Percentiles rank a stretch among this genome's conserved stretches.
Evolutionary conservation across 192 early-diverging fungal genomes (phyloP).

Genomic region (Jimgerdemannia lactiflua): DNA sequence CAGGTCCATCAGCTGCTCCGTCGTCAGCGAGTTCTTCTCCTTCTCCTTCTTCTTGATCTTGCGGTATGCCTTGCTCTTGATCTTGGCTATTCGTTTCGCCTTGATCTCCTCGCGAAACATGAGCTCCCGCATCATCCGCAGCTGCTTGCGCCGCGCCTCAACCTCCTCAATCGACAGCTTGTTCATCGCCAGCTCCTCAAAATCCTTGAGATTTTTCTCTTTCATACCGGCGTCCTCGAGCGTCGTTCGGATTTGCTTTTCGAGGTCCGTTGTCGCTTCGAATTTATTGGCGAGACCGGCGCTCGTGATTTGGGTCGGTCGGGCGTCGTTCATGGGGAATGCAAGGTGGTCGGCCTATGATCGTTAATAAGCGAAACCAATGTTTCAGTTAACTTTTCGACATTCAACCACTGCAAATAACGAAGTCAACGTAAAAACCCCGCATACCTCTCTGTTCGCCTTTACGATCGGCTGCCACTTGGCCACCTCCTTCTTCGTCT

Average conservation of each 20-base stretch:
- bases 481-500: slow-evolving; percentile 75
- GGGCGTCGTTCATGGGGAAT: slow-evolving; percentile 56
- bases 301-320: slow-evolving; percentile 41
- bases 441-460: slow-evolving; percentile 63
- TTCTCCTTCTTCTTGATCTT: slow-evolving; percentile 85
- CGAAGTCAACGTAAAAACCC: not conserved
- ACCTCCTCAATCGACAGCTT: slow-evolving; percentile 83
- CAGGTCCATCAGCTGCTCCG: slow-evolving; percentile 54
- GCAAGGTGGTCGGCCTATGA: slow-evolving; percentile 68
- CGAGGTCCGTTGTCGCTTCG: slow-evolving; percentile 65
- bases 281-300: slow-evolving; percentile 61
- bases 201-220: slow-evolving; percentile 75
- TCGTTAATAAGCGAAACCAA: not conserved
- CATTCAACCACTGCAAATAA: not conserved
- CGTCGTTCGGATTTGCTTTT: slow-evolving; percentile 70
- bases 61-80: slow-evolving; percentile 96
- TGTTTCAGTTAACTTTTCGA: not conserved
- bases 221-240: slow-evolving; percentile 71
- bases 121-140: slow-evolving; percentile 88
- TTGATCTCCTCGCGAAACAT: slow-evolving; percentile 94
- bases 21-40: slow-evolving; percentile 45
- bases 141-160: slow-evolving; percentile 65
- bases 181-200: slow-evolving; percentile 86
- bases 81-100: slow-evolving; percentile 90
- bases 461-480: slow-evolving; percentile 86